Base-by-base conservation (phyloP, 2,329 filamentous ascomycete species). In the Arthrocladium fulminans region DNA sequence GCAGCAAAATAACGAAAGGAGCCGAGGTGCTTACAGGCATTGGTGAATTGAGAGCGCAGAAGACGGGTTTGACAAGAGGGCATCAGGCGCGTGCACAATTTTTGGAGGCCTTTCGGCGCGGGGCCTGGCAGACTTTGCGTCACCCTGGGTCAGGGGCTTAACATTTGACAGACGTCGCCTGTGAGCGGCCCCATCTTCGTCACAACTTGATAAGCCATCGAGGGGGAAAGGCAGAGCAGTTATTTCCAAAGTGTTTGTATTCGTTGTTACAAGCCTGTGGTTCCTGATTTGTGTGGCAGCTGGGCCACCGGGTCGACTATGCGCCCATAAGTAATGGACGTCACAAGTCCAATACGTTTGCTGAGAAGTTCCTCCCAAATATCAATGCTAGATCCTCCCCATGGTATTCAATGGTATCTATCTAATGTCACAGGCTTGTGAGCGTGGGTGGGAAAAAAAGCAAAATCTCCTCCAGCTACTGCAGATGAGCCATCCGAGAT, bases 11-110 rank as follows among this genome's bases (percentile, higher is more conserved):
- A 40, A 39, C 12, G 7, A 47, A n/a, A 8, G 43, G 5, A 27
- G 32, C 29, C 17, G 22, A 22, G 22, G 17, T 32, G 52, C 55
- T 54, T 49, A 57, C 55, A 47, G 55, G 55, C 55, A 57, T 57
- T n/a, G n/a, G n/a, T n/a, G n/a, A 15, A 45, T 51, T 27, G 34
- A 27, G 19, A 30, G 15, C 20, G 10, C 6, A 32, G 9, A 19
- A 30, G 29, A 34, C 17, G 13, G 41, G 25, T 30, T 40, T 15
- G 29, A 8, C 8, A 8, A 30, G 8, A 30, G n/a, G 29, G n/a
- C 29, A 9, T 9, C 8, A 30, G 29, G 29, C 29, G n/a, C 29
- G n/a, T 9, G n/a, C n/a, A 8, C n/a, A n/a, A n/a, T n/a, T n/a
- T n/a, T n/a, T n/a, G n/a, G n/a, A n/a, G n/a, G n/a, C n/a, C n/a